Conservation (phyloP, 495 filamentous ascomycete species). For the Trichoderma asperelloides region DNA sequence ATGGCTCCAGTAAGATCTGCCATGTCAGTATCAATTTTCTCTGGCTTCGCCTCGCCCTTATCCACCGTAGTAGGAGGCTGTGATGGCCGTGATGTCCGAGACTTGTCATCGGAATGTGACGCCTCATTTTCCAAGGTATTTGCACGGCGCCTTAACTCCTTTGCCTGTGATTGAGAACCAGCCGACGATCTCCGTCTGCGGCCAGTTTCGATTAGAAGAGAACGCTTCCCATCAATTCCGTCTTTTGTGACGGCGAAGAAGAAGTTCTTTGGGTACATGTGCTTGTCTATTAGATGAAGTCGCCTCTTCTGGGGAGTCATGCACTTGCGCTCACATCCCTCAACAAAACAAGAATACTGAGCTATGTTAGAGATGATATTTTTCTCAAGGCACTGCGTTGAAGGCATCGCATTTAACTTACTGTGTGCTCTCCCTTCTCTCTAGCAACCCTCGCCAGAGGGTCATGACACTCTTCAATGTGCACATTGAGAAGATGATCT, state of each 20-base stretch:
- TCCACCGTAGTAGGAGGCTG: conserved; percentile 11
- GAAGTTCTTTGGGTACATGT: conserved; percentile 85
- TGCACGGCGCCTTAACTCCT: conserved; percentile 11
- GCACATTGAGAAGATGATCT: conserved; percentile 61
- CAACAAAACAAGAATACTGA: conserved; percentile 82
- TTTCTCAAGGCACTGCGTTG: not conserved
- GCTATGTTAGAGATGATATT: conserved; percentile 12
- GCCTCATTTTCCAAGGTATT: conserved; percentile 18
- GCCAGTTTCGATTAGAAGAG: conserved; percentile 55
- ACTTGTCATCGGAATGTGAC: not conserved
- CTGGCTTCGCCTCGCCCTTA: conserved; percentile 9
- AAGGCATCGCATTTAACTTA: conserved; percentile 32
- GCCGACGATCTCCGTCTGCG: conserved; percentile 44
- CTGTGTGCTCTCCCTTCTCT: conserved; percentile 79
- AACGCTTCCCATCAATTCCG: conserved; percentile 75
- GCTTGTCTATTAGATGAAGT: conserved; percentile 87
- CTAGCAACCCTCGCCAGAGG: conserved; percentile 57
- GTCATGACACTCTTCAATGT: conserved; percentile 92
- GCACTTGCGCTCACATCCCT: conserved; percentile 80
- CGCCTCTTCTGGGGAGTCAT: conserved; percentile 72
- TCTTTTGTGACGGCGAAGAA: conserved; percentile 84
- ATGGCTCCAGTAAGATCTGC: conserved; percentile 68
- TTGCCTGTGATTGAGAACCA: conserved; percentile 15
- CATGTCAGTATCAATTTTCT: conserved; percentile 48
- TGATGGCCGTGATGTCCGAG: not conserved